A percentile compares a stretch with the other conserved stretches of the same genome.
Evolutionary conservation across 2,329 filamentous ascomycete genomes (phyloP).

Genomic region (Chalara sp.): DNA sequence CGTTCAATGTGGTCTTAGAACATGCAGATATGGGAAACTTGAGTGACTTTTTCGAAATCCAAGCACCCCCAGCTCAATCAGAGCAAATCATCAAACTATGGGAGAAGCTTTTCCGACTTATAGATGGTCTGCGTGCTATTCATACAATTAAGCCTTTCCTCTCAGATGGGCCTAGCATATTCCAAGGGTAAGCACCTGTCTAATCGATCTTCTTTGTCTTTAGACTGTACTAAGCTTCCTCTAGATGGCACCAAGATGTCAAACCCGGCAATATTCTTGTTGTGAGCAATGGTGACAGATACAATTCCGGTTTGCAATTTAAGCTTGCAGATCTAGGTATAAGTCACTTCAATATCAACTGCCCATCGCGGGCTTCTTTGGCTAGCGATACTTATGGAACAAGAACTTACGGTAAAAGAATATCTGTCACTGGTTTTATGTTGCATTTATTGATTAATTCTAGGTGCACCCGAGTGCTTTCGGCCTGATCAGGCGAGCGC

Average conservation of each 20-base stretch:
- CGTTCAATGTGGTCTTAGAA: constrained; percentile 29
- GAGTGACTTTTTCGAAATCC: constrained; percentile 23
- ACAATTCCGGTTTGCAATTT: constrained; percentile 19
- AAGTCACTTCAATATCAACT: constrained; percentile 3
- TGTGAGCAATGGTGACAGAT: constrained; percentile 13
- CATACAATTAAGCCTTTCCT: constrained; percentile 8
- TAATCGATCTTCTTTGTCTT: not conserved
- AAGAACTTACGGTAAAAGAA: constrained; percentile 13
- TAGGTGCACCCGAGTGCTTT: constrained; percentile 27
- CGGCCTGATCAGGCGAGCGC: constrained; percentile 5
- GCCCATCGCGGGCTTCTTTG: not conserved
- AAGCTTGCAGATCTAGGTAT: constrained; percentile 27
- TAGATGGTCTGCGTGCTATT: constrained; percentile 22
- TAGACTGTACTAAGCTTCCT: constrained; percentile 2
- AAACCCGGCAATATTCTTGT: constrained; percentile 28
- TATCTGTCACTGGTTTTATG: not conserved
- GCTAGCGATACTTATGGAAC: constrained; percentile 6
- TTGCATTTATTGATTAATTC: constrained; percentile 3
- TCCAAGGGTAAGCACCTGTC: constrained; percentile 12
- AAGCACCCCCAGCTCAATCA: constrained; percentile 16
- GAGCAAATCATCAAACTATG: constrained; percentile 27
- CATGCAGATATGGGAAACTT: constrained; percentile 29
- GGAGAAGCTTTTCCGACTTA: constrained; percentile 23
- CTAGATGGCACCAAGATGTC: constrained; percentile 28
- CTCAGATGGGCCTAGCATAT: not conserved